phyloP scores from a whole-genome alignment of 2,329 filamentous ascomycete genomes.

The Stagonosporopsis cucurbitacearum region DNA sequence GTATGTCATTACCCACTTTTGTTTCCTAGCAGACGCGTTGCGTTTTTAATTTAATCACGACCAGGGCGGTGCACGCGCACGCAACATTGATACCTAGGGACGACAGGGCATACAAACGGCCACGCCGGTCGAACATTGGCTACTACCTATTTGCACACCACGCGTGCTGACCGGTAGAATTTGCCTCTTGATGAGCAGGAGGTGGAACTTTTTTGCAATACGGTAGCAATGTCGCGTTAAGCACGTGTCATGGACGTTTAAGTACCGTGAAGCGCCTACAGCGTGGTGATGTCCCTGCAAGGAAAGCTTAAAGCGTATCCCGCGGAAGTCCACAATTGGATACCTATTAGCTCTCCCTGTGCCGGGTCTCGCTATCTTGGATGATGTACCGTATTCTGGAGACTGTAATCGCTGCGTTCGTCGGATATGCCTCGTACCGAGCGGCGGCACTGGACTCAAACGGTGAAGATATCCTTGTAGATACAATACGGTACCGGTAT shows the following conservation, averaged over 20 bases:
- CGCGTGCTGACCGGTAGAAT: background rate
- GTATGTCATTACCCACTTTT: conserved; percentile 17
- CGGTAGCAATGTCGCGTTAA: background rate
- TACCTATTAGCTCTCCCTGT: background rate
- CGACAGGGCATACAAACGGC: background rate
- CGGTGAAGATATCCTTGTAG: background rate
- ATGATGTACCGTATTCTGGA: background rate
- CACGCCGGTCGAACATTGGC: background rate
- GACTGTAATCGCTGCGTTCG: background rate
- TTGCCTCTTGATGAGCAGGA: background rate
- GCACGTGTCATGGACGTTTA: background rate
- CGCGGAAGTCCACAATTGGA: background rate
- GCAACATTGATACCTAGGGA: background rate
- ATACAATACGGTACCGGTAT: too few relatives aligned
- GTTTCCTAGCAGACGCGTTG: background rate
- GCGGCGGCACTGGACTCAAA: background rate
- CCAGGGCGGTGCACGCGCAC: background rate
- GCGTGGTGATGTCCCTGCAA: background rate
- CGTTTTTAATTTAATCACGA: background rate
- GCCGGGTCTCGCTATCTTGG: background rate
- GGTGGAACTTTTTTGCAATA: background rate
- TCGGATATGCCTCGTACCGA: background rate
- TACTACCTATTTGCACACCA: background rate
- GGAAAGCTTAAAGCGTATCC: background rate
- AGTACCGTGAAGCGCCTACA: background rate